Percentiles rank a stretch among this genome's conserved stretches.
These are phyloP conservation scores for Pleurotus ostreatus DNA, from an alignment of 768 basidiomycete genomes.

Conservation along the genomic window DNA sequence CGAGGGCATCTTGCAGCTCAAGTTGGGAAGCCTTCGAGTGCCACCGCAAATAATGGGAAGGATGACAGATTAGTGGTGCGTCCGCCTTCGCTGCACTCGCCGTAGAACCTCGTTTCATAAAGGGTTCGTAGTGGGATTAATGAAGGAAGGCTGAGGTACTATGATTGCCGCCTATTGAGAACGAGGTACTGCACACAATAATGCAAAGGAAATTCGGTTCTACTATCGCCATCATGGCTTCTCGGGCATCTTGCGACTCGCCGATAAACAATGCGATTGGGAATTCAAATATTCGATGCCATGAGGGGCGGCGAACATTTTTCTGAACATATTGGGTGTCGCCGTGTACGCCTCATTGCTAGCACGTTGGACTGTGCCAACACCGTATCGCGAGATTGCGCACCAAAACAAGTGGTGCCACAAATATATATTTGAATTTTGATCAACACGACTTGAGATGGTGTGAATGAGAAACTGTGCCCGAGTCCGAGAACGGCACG, in stretches of 20 bases:
- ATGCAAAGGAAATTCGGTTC: too few species aligned
- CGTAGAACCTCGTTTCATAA: background rate
- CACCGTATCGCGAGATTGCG: background rate
- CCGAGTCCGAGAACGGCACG: too few species aligned
- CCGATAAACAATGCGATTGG: background rate
- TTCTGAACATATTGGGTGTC: background rate
- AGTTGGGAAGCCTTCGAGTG: conserved; percentile 32
- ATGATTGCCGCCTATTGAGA: background rate
- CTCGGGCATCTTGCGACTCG: conserved; percentile 1
- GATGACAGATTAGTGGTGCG: conserved; percentile 40
- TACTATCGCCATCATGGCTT: background rate
- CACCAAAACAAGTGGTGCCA: background rate
- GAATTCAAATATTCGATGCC: background rate
- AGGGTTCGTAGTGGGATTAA: conserved; percentile 33
- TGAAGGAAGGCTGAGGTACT: background rate
- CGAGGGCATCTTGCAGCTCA: conserved; percentile 43
- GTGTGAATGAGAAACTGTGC: too few species aligned
- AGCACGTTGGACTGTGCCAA: background rate
- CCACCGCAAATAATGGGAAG: conserved; percentile 25
- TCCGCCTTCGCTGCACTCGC: conserved; percentile 5
- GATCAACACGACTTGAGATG: too few species aligned
- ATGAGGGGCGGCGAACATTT: conserved; percentile 5
- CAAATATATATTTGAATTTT: too few species aligned
- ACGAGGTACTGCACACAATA: background rate
- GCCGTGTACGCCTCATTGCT: background rate